Base-by-base conservation (phyloP, 2,329 filamentous ascomycete species). In the Diaporthe citriasiana region DNA sequence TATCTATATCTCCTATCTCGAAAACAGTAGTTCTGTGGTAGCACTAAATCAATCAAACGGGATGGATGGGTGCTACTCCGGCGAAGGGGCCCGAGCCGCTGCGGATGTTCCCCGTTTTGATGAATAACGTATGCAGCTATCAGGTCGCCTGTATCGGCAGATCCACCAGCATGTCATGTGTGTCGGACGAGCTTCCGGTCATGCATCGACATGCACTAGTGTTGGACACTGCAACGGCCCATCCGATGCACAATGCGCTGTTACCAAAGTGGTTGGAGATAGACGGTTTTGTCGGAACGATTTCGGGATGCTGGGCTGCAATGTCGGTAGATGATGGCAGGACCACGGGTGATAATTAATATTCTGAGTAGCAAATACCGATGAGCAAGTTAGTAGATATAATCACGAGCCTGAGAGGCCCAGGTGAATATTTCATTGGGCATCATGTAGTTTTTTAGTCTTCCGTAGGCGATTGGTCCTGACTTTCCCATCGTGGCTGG, bases 401-500 rank as follows among this genome's bases (percentile, higher is more conserved):
- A 51, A 35, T 25, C 19, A 8, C 27, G 42, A 19, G n/a, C n/a
- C n/a, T n/a, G n/a, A n/a, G 4, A 25, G 35, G 27, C n/a, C 27
- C 45, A 50, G 22, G 12, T 30, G 59, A 47, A 38, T 51, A 51
- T 51, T 19, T 50, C 3, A 17, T n/a, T 17, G 45, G 42, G 42
- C 60, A 17, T 4, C 30, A 27, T 19, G 19, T 6, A 25, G 19
- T n/a, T 33, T 6, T 25, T 12, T 5, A n/a, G 19, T 51, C 40
- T 47, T 15, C 25, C 15, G 17, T 45, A 33, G 60, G 86, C 88
- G 25, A 85, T 87, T 27, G 87, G 87, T 0, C 84, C 86, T 1
- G 80, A 82, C n/a, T 89, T 83, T 78, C 89, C 88, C 40, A 84
- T 90, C 77, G 89, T 90, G 83, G 88, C 88, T 10, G 90, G 90